phyloP scores from a whole-genome alignment of 164 flowering plant species.

The Chloranthus sessilifolius region DNA sequence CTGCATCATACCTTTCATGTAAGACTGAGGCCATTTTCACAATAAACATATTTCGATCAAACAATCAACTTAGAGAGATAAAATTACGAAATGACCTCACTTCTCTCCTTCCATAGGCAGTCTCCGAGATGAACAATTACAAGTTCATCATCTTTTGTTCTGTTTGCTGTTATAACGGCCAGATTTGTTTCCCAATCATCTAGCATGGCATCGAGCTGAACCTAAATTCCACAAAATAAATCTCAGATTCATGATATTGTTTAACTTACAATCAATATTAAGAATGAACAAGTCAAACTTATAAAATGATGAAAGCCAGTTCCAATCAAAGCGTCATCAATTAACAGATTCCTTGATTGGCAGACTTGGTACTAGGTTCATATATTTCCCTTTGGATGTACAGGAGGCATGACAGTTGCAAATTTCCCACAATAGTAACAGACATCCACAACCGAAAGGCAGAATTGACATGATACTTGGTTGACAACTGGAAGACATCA shows the following conservation, averaged over 20 bases:
- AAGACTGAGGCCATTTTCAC: slow-evolving; percentile 8
- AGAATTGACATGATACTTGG: too few relatives aligned
- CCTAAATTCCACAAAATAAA: slow-evolving; percentile 24
- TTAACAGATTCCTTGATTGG: too few relatives aligned
- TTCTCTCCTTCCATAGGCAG: slow-evolving; percentile 80
- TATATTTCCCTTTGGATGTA: background rate
- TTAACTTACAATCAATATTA: too few relatives aligned
- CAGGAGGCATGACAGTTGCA: background rate
- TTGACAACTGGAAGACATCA: too few relatives aligned
- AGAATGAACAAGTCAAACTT: too few relatives aligned
- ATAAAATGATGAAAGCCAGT: too few relatives aligned
- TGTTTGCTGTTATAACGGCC: slow-evolving; percentile 80
- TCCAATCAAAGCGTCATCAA: too few relatives aligned
- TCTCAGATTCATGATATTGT: too few relatives aligned
- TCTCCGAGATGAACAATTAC: slow-evolving; percentile 91
- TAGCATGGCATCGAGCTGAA: slow-evolving; percentile 54
- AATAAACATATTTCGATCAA: background rate
- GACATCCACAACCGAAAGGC: too few relatives aligned
- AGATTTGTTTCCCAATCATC: slow-evolving; percentile 91
- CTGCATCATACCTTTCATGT: slow-evolving; percentile 32
- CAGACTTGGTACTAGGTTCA: too few relatives aligned
- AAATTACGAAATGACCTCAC: slow-evolving; percentile 40
- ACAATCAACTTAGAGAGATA: background rate
- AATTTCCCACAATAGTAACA: too few relatives aligned
- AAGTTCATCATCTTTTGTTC: slow-evolving; percentile 88